Evolutionary conservation across 2,329 filamentous ascomycete species (phyloP).

Genomic region (Fusarium brachygibbosum): DNA sequence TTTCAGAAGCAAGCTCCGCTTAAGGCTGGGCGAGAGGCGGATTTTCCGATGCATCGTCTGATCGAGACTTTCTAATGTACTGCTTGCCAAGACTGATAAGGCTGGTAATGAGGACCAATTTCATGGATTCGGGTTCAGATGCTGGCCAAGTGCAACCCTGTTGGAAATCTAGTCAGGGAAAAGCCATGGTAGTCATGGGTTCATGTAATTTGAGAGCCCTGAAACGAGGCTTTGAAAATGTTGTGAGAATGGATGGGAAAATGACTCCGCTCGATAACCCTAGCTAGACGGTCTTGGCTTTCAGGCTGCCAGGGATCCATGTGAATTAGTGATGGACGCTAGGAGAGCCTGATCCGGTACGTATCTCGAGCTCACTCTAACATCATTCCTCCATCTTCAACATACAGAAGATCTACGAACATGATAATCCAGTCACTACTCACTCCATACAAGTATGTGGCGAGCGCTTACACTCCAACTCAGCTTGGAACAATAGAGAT

Average conservation of each 20-base stretch:
- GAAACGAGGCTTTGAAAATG: neutral
- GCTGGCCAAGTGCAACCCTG: neutral
- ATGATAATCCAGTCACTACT: neutral
- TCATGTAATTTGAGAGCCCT: neutral
- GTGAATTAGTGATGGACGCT: too few relatives aligned
- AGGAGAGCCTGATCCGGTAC: neutral
- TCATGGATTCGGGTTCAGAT: neutral
- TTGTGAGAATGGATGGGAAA: neutral
- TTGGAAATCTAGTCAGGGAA: neutral
- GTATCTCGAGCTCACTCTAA: neutral
- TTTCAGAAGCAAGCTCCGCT: neutral
- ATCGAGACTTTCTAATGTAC: neutral
- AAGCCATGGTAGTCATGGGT: neutral
- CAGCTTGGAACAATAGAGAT: neutral
- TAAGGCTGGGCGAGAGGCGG: neutral
- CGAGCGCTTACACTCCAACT: neutral
- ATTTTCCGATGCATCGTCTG: neutral
- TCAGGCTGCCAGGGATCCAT: neutral
- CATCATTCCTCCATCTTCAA: neutral
- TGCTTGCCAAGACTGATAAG: neutral
- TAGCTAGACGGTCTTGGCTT: neutral
- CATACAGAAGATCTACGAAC: neutral
- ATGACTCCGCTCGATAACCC: neutral
- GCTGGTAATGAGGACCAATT: neutral
- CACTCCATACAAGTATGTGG: too few relatives aligned